Evolutionary conservation across 208 protist genomes (phyloP).

Genomic region (Trypanosoma avium): DNA sequence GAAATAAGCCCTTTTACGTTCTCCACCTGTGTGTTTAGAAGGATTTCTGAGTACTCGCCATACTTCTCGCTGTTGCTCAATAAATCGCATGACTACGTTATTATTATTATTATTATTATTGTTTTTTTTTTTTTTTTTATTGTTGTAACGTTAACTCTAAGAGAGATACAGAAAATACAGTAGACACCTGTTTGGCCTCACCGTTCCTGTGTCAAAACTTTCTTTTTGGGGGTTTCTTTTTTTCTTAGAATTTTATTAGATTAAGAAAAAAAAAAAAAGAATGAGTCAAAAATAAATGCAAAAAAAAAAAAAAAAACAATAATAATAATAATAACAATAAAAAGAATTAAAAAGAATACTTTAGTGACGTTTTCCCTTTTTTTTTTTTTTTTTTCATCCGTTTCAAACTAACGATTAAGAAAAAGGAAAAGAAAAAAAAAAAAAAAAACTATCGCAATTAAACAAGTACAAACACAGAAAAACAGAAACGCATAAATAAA

Average conservation of each 20-base stretch:
- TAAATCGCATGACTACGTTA: slow-evolving; percentile 49
- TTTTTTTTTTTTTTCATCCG: background rate
- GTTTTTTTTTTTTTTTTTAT: background rate
- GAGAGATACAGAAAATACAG: background rate
- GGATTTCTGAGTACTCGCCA: slow-evolving; percentile 61
- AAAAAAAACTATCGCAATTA: background rate
- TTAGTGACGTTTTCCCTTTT: background rate
- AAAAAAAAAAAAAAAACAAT: slow-evolving; percentile 20
- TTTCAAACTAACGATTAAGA: too few relatives aligned
- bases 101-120: background rate
- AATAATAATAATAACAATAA: slow-evolving; percentile 5
- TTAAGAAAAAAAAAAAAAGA: slow-evolving; percentile 19
- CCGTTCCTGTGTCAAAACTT: too few relatives aligned
- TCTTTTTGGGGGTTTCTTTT: too few relatives aligned
- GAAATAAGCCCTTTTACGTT: slow-evolving; percentile 82
- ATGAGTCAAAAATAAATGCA: slow-evolving; percentile 1
- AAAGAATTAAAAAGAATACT: background rate
- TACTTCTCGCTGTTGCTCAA: slow-evolving; percentile 76
- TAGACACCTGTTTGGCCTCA: too few relatives aligned
- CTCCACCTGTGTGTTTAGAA: slow-evolving; percentile 63
- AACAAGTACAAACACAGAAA: background rate
- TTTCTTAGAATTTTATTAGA: too few relatives aligned
- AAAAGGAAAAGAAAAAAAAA: background rate
- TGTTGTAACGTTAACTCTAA: too few relatives aligned
- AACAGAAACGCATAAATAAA: background rate